Percentiles rank a stretch among this genome's conserved stretches.
phyloP scores from a whole-genome alignment of 768 basidiomycete species.

The Mycena capillaripes region DNA sequence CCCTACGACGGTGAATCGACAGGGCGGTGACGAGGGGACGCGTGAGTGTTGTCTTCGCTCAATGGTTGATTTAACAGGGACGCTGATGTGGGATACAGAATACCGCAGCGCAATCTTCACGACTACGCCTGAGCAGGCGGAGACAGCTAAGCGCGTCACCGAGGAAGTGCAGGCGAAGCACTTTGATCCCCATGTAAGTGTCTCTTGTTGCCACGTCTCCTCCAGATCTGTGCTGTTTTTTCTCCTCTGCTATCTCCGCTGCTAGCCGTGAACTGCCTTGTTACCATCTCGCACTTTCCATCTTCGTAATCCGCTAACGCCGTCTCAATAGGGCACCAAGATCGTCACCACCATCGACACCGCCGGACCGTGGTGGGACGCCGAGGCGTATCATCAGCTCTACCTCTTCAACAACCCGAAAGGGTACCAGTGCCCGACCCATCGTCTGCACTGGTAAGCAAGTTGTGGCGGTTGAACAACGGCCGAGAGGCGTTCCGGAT shows the following conservation, averaged over 20 bases:
- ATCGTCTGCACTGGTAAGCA: conserved; percentile 10
- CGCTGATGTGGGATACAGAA: conserved; percentile 51
- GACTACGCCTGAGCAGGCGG: conserved; percentile 68
- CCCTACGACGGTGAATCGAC: conserved; percentile 73
- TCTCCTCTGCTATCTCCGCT: not conserved
- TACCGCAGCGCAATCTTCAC: conserved; percentile 86
- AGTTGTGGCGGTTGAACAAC: no score
- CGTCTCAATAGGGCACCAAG: not conserved
- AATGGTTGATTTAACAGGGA: not conserved
- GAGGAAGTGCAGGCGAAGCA: conserved; percentile 78
- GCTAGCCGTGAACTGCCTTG: no score
- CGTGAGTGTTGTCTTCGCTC: conserved; percentile 56
- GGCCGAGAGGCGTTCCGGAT: no score
- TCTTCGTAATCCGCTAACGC: no score
- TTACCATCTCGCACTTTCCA: no score
- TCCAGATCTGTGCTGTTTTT: no score
- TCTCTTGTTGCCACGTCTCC: no score
- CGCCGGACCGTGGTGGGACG: conserved; percentile 16
- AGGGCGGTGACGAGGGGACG: conserved; percentile 72
- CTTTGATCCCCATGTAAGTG: conserved; percentile 62
- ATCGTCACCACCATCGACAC: conserved; percentile 7
- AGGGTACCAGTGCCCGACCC: conserved; percentile 18
- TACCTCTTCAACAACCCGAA: conserved; percentile 16
- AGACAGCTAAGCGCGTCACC: conserved; percentile 72
- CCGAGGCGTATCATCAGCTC: conserved; percentile 17